A percentile compares a stretch with the other conserved stretches of the same genome.
These are phyloP conservation scores for Tarenaya hassleriana DNA, from an alignment of 345 rosid species.

Conservation along the genomic window DNA sequence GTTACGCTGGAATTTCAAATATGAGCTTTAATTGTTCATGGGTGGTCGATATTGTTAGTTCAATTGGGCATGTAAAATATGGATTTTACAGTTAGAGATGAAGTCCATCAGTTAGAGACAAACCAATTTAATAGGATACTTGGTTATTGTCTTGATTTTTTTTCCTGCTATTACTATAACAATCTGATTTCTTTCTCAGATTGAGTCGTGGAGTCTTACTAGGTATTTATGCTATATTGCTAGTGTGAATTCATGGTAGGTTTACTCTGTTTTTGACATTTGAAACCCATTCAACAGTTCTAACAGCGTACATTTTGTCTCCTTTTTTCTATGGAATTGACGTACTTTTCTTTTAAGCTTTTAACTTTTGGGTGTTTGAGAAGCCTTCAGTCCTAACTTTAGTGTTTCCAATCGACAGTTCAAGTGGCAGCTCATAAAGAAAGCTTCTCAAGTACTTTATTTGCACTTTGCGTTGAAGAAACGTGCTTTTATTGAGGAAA, in stretches of 20 bases:
- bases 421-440: constrained; percentile 83
- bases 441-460: constrained; percentile 83
- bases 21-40: neutral
- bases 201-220: too few relatives aligned
- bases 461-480: constrained; percentile 89
- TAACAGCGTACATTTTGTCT: neutral
- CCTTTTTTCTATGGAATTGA: constrained; percentile 6
- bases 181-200: too few relatives aligned
- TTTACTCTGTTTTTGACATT: too few relatives aligned
- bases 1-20: neutral
- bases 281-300: neutral
- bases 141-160: neutral
- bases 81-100: neutral
- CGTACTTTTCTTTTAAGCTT: constrained; percentile 5
- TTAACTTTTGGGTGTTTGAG: neutral
- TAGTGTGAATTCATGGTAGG: too few relatives aligned
- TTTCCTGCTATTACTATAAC: too few relatives aligned
- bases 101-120: constrained; percentile 1
- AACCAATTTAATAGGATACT: neutral
- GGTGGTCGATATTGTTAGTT: neutral
- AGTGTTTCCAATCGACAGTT: constrained; percentile 43
- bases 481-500: constrained; percentile 86
- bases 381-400: constrained; percentile 12
- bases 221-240: too few relatives aligned
- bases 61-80: neutral